Evolutionary conservation across 352 stramenopile genomes (phyloP), one percentile per base, ranked within the genome.

Genomic region (Phytophthora europaea): DNA sequence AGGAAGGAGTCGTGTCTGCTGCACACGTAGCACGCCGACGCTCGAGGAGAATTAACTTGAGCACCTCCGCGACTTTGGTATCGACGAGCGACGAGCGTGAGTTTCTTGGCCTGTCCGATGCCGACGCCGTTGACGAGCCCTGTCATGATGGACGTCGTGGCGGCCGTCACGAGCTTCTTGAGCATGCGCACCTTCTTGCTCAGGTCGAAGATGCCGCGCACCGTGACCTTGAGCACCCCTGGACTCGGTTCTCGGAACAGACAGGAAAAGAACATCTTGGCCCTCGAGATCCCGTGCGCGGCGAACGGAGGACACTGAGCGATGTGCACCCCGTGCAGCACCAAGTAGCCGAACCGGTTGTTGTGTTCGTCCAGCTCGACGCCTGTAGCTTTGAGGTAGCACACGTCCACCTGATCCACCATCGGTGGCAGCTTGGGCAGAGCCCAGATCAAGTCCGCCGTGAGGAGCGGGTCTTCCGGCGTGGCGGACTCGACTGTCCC

Each of bases 371-470:
- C 80, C 4, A 43, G 65, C 15, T 70, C 58, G 18, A 87, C 78
- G 26, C 83, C 83, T 7, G 67, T 80, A 18, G 77, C 81, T 60
- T 83, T 80, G 48, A 87, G 61, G 33, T 80, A 79, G 61, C 81
- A 81, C 20, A 78, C 71, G 54, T 89, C 81, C 15, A 80, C 72
- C 33, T 78, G 72, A n/a, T 79, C 55, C 15, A 80, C 56, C 7
- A 70, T 40, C 33, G 54, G 48, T 10, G 77, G 65, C 2, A 75
- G 61, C 20, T 75, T 73, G 6, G 72, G 76, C 18, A 86, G 40
- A 18, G 75, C 60, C 79, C 81, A 91, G 59, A 87, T 89, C 33
- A 89, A 70, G 50, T 82, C 80, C 0, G 83, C 59, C 18, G 79
- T 81, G 22, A 65, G 75, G 47, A 88, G 85, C 12, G 81, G 81